Evolutionary conservation across 2,329 filamentous ascomycete species (phyloP).

Genomic region (Fusarium citri): DNA sequence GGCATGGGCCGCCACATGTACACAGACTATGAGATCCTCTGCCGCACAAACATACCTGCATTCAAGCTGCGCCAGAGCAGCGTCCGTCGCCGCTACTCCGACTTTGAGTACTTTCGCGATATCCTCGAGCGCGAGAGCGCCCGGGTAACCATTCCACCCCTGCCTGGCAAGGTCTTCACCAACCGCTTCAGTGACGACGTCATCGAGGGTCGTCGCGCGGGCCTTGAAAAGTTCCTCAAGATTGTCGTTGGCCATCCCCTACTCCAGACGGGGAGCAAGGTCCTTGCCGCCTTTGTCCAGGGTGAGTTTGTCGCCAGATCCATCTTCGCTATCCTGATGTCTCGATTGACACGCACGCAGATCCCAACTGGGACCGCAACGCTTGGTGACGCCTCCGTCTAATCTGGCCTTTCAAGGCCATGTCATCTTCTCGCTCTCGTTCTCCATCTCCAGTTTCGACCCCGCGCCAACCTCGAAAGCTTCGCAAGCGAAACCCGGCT

Average conservation of each 20-base stretch:
- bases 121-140: conserved; percentile 96
- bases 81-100: conserved; percentile 93
- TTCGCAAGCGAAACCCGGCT: conserved; percentile 44
- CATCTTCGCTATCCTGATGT: conserved; percentile 11
- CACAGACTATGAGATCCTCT: conserved; percentile 98
- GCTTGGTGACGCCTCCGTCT: conserved; percentile 72
- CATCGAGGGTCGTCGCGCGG: conserved; percentile 92
- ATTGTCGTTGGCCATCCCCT: conserved; percentile 97
- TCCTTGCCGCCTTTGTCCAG: conserved; percentile 95
- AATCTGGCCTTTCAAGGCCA: conserved; percentile 37
- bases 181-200: conserved; percentile 98
- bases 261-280: conserved; percentile 97
- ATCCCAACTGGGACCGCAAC: conserved; percentile 91
- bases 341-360: conserved; percentile 53
- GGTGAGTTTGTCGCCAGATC: conserved; percentile 63
- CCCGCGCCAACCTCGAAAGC: conserved; percentile 41
- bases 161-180: conserved; percentile 97
- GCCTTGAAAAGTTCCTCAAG: conserved; percentile 94
- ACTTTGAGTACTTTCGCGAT: conserved; percentile 99
- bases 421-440: conserved; percentile 33
- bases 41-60: conserved; percentile 97
- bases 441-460: conserved; percentile 25
- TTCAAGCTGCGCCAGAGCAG: conserved; percentile 93
- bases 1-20: conserved; percentile 97
- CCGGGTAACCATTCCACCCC: conserved; percentile 92